Evolutionary conservation across 164 flowering plant genomes (phyloP).

Genomic region (Liriodendron chinense): DNA sequence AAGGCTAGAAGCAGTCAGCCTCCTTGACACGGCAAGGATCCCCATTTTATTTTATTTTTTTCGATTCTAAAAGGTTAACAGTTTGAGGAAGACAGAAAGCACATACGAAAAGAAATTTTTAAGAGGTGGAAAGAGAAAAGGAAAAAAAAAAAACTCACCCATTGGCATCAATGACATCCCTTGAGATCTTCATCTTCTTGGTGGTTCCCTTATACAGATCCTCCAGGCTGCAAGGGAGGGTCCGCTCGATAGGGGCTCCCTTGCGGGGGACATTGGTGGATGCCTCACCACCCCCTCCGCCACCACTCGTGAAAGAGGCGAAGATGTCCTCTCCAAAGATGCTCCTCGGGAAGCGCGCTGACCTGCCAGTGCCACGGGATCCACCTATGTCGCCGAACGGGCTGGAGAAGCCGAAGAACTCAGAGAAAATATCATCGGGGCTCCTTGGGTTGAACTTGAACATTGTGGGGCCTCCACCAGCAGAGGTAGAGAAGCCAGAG

Average conservation of each 20-base stretch:
- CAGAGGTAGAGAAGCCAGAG: conserved; percentile 18
- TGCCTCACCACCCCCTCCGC: conserved; percentile 40
- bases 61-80: too few relatives aligned
- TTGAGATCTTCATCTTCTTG: conserved; percentile 94
- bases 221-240: conserved; percentile 77
- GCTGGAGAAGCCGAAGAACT: conserved; percentile 71
- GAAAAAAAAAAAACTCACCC: conserved; percentile 52
- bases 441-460: conserved; percentile 78
- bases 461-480: conserved; percentile 32
- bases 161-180: conserved; percentile 68
- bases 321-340: conserved; percentile 65
- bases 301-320: conserved; percentile 39
- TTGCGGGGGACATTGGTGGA: conserved; percentile 42
- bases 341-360: conserved; percentile 46
- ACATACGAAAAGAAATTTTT: too few relatives aligned
- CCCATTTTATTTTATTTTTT: too few relatives aligned
- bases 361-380: conserved; percentile 46
- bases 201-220: conserved; percentile 90
- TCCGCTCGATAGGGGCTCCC: conserved; percentile 58
- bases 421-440: conserved; percentile 85
- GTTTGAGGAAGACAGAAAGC: too few relatives aligned
- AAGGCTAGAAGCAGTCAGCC: too few relatives aligned
- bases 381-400: conserved; percentile 74
- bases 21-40: too few relatives aligned
- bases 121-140: background rate